Base-by-base conservation (phyloP, 257 asterid species). In the Salvia miltiorrhiza region DNA sequence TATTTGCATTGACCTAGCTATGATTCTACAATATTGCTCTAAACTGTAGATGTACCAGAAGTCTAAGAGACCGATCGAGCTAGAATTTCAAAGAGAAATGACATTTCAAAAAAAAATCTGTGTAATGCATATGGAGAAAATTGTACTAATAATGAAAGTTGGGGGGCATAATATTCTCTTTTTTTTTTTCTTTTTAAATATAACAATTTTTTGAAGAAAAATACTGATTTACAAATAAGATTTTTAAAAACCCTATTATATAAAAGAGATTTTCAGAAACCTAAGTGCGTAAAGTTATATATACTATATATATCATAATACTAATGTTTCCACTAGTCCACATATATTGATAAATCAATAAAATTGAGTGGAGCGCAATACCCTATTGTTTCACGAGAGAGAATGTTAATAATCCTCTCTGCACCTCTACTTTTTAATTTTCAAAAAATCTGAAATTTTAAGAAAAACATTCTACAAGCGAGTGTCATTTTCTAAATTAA, bases 401-500 rank as follows among this genome's bases (percentile, higher is more conserved):
- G 8, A 7, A 41, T 41, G 47, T 41, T 11, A 41, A 41, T 11
- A n/a, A n/a, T n/a, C n/a, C n/a, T 4, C 16, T 10, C 16, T 48
- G 54, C 13, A 19, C 26, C 26, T 47, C 7, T n/a, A n/a, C n/a
- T n/a, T n/a, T n/a, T 17, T 47, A 19, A 8, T 50, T 19, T 19
- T 1, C 53, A 16, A 50, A 3, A 4, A 21, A 20, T 45, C 23
- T 16, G 23, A 50, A 0, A 20, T n/a, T 19, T 49, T 2, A 19
- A 17, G 11, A 49, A 26, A n/a, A n/a, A 45, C 3, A 47, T 55
- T 0, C 19, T 5, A 62, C 49, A 49, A 63, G 48, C 40, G 65
- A 53, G 6, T 17, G 58, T 63, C 65, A 40, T 54, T 72, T 41
- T 72, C 66, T 39, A 39, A 2, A 70, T 55, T 11, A 30, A 59